A percentile compares a stretch with the other conserved stretches of the same genome.
phyloP scores from a whole-genome alignment of 495 filamentous ascomycete species.

The Penicillium angulare region DNA sequence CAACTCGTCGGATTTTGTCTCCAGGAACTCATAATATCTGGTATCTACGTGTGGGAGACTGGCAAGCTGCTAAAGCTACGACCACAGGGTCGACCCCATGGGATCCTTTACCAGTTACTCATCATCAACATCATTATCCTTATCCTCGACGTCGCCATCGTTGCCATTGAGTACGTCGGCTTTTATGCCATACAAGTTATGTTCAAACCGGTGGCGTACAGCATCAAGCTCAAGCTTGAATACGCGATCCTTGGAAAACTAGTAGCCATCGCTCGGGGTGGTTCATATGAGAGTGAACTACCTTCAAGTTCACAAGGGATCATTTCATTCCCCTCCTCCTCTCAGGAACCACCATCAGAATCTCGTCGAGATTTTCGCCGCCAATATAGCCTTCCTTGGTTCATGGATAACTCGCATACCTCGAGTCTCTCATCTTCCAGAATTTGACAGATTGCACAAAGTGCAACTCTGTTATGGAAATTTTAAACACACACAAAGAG shows the following conservation, averaged over 20 bases:
- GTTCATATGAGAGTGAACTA: conserved; percentile 6
- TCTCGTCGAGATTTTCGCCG: neutral
- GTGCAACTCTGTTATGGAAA: too few relatives aligned
- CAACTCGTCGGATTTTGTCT: conserved; percentile 54
- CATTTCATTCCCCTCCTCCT: conserved; percentile 11
- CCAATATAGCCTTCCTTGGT: conserved; percentile 17
- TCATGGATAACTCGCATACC: conserved; percentile 8
- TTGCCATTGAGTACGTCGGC: conserved; percentile 46
- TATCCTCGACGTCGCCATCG: conserved; percentile 45
- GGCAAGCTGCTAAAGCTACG: conserved; percentile 41
- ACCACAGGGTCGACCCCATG: conserved; percentile 22
- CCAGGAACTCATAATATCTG: conserved; percentile 56
- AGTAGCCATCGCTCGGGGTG: conserved; percentile 35
- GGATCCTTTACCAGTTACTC: conserved; percentile 46
- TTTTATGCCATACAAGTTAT: conserved; percentile 49
- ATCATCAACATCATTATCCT: conserved; percentile 50
- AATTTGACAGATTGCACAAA: neutral
- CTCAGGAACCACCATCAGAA: neutral
- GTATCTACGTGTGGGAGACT: conserved; percentile 55
- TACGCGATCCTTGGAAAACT: conserved; percentile 52
- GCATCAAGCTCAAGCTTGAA: conserved; percentile 55
- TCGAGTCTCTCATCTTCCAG: conserved; percentile 7
- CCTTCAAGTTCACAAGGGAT: conserved; percentile 18
- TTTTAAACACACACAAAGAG: too few relatives aligned
- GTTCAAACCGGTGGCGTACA: conserved; percentile 51